Evolutionary conservation across 345 rosid genomes (phyloP).

Genomic region (Durio zibethinus): DNA sequence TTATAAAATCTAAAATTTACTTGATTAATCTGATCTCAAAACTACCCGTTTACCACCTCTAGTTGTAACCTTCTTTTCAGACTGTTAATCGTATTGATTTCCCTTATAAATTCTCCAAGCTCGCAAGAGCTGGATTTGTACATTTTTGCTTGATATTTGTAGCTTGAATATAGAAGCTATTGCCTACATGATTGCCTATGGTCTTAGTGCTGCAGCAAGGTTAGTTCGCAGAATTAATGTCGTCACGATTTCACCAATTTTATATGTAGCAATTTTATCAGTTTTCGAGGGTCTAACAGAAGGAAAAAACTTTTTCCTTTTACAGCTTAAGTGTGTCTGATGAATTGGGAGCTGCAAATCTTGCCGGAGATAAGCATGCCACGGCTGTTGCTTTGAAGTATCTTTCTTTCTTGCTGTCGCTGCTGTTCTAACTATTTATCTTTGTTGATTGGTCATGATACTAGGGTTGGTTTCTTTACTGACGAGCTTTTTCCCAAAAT

Average conservation of each 20-base stretch:
- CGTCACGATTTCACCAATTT: too few relatives aligned
- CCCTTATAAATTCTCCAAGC: background rate
- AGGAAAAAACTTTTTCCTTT: background rate
- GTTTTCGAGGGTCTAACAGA: background rate
- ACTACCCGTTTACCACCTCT: too few relatives aligned
- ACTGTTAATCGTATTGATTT: too few relatives aligned
- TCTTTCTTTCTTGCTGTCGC: slow-evolving; percentile 29
- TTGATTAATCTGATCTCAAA: too few relatives aligned
- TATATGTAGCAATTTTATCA: background rate
- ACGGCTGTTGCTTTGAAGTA: slow-evolving; percentile 30
- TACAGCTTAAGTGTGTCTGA: slow-evolving; percentile 53
- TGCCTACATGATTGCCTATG: background rate
- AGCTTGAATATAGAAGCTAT: background rate
- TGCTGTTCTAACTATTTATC: slow-evolving; percentile 29
- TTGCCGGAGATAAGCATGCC: slow-evolving; percentile 30
- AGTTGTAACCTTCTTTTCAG: background rate
- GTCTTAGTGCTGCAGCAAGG: background rate
- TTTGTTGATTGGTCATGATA: slow-evolving; percentile 36
- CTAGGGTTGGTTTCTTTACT: slow-evolving; percentile 44
- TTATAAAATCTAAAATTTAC: too few relatives aligned
- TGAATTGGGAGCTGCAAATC: slow-evolving; percentile 43
- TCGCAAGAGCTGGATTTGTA: background rate
- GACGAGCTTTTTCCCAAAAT: too few relatives aligned
- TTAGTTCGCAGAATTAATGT: background rate
- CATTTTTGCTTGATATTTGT: background rate